Evolutionary conservation across 257 asterid genomes (phyloP).

Genomic region (Scutellaria galericulata): DNA sequence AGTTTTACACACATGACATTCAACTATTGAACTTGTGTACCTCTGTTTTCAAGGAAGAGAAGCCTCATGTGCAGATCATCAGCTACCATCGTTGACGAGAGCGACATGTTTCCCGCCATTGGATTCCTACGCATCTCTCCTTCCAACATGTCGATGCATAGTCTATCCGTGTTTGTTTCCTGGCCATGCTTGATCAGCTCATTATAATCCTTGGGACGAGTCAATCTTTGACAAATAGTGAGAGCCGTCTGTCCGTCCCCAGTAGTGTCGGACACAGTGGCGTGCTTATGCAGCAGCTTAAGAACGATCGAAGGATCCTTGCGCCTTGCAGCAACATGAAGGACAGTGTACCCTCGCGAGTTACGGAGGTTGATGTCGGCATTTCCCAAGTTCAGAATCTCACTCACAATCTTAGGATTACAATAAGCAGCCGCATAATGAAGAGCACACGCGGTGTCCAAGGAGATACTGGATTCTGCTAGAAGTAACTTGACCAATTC

Average conservation of each 20-base stretch:
- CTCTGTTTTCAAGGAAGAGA: constrained; percentile 84
- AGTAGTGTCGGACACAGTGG: constrained; percentile 62
- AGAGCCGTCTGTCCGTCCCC: constrained; percentile 71
- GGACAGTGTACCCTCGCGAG: constrained; percentile 71
- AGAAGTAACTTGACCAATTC: constrained; percentile 69
- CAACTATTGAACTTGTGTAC: constrained; percentile 34
- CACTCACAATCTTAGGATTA: constrained; percentile 63
- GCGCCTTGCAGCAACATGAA: constrained; percentile 90
- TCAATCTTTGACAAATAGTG: constrained; percentile 70
- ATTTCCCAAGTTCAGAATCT: constrained; percentile 59
- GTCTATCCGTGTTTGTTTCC: constrained; percentile 64
- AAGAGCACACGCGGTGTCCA: constrained; percentile 73
- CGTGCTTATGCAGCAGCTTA: constrained; percentile 59
- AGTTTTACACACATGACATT: too few relatives aligned
- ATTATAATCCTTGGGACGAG: constrained; percentile 75
- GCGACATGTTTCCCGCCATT: constrained; percentile 51
- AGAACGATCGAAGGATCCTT: constrained; percentile 70
- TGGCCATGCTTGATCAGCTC: constrained; percentile 61
- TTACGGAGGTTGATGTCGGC: constrained; percentile 69
- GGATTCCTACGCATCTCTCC: constrained; percentile 77
- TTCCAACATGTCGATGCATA: constrained; percentile 81
- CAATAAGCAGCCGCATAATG: constrained; percentile 92
- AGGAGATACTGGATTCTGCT: constrained; percentile 66
- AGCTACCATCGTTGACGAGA: constrained; percentile 62
- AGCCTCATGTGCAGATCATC: constrained; percentile 84